Percentiles rank a stretch among this genome's conserved stretches.
phyloP scores from a whole-genome alignment of 139 green algal genomes.

The Chlamydomonas schloesseri region DNA sequence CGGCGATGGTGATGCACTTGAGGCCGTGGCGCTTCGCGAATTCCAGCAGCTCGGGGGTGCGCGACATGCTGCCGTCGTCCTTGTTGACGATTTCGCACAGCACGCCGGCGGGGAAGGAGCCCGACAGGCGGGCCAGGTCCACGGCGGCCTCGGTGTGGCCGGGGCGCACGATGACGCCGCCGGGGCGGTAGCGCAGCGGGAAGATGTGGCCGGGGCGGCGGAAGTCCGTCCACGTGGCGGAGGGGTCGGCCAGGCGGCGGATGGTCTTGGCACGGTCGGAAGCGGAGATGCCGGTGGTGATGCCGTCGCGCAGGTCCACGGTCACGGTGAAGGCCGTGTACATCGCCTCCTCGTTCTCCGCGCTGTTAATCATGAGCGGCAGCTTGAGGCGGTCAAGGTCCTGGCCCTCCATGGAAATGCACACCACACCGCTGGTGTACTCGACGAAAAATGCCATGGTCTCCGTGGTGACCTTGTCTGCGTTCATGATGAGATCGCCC shows the following conservation, averaged over 20 bases:
- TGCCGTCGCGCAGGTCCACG: constrained; percentile 85
- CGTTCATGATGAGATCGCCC: constrained; percentile 97
- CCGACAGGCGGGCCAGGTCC: constrained; percentile 92
- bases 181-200: constrained; percentile 83
- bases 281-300: constrained; percentile 96
- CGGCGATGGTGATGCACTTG: constrained; percentile 92
- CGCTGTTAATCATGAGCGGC: constrained; percentile 92
- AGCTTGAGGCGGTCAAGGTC: constrained; percentile 91
- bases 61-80: constrained; percentile 87
- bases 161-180: constrained; percentile 86
- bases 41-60: constrained; percentile 82
- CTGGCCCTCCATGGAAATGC: constrained; percentile 73
- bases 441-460: constrained; percentile 94
- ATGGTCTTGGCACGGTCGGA: constrained; percentile 92
- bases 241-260: constrained; percentile 78
- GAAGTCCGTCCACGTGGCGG: constrained; percentile 76
- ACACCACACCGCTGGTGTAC: constrained; percentile 92
- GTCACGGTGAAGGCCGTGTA: constrained; percentile 97
- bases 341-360: constrained; percentile 87
- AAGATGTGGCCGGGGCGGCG: constrained; percentile 97
- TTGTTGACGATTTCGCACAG: constrained; percentile 96
- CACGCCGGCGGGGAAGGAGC: constrained; percentile 89
- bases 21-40: constrained; percentile 89
- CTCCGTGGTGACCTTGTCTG: constrained; percentile 86
- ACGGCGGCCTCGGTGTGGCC: constrained; percentile 96